Conservation (phyloP, 2,329 filamentous ascomycete species). For the Rasamsonia emersonii region DNA sequence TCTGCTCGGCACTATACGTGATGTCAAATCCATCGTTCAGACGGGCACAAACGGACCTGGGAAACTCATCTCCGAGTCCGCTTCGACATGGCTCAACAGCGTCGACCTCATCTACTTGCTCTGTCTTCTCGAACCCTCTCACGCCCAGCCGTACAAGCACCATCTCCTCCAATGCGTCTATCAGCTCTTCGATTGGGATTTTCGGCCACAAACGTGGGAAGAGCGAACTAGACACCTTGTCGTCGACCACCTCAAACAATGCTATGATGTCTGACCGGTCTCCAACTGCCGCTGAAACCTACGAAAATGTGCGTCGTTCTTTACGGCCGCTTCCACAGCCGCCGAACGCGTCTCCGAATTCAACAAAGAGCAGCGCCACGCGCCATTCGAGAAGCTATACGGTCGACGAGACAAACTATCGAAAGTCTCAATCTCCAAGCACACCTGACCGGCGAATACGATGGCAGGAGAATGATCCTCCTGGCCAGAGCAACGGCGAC, state of each 20-base stretch:
- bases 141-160: slow-evolving; percentile 57
- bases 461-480: slow-evolving; percentile 22
- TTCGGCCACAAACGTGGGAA: slow-evolving; percentile 62
- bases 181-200: slow-evolving; percentile 39
- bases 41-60: slow-evolving; percentile 31
- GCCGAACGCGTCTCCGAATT: slow-evolving; percentile 43
- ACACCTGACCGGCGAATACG: slow-evolving; percentile 24
- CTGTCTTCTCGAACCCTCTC: slow-evolving; percentile 40
- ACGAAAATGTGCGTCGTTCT: slow-evolving; percentile 65
- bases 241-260: slow-evolving; percentile 25
- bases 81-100: slow-evolving; percentile 47
- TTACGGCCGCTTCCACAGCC: slow-evolving; percentile 65
- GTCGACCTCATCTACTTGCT: slow-evolving; percentile 47
- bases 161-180: slow-evolving; percentile 63
- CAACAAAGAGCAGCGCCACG: slow-evolving; percentile 21
- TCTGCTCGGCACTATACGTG: slow-evolving; percentile 19
- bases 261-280: slow-evolving; percentile 15
- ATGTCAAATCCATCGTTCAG: slow-evolving; percentile 33
- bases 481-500: slow-evolving; percentile 12
- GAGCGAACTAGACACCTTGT: slow-evolving; percentile 59
- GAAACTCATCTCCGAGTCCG: slow-evolving; percentile 37
- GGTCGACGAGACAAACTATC: slow-evolving; percentile 45
- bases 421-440: slow-evolving; percentile 22
- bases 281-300: slow-evolving; percentile 53
- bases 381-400: slow-evolving; percentile 53